Evolutionary conservation across 306 rosid genomes (phyloP), one percentile per base, ranked within the genome.

Genomic region (Malus sylvestris): DNA sequence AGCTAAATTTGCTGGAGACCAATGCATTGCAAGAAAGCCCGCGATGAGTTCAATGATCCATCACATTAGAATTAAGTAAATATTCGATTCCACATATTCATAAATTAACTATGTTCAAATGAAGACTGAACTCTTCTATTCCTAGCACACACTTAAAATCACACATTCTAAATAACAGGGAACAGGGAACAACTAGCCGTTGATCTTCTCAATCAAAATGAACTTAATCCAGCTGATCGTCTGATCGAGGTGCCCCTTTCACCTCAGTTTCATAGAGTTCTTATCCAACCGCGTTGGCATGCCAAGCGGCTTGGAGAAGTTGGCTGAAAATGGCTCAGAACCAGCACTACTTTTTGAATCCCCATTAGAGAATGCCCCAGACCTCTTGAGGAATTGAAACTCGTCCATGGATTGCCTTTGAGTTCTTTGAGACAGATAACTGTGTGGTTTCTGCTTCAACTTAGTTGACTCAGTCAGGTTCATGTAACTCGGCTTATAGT

Each of bases 351-450:
- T 96, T 82, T 91, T 92, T 42, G 96, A 87, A 78, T 92, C 98
- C 68, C 83, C 96, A 76, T 85, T 85, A 4, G 90, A 82, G 83
- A 89, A 87, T 85, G 77, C 83, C 20, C 80, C 88, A 19, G 83
- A 91, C 75, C 79, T 91, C 78, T 88, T 86, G 75, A 91, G 74
- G 78, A 92, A 92, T 63, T 96, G 96, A 81, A 87, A 92, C 83
- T 92, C 98, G 53, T 96, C 99, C 99, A 89, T 91, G 65, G 99
- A 92, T 23, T 96, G 99, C 89, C 97, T 90, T 64, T 89, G 91
- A 76, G 84, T 80, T 85, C 98, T 81, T 23, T 86, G 85, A 70
- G 87, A 78, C 46, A 65, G 69, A 59, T 76, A 83, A 78, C 75
- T 75, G 25, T 45, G 33, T 7, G 79, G 22, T 70, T 83, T 95